Percentiles rank a stretch among this genome's conserved stretches.
phyloP scores from a whole-genome alignment of 441 rosid species.

The Croton setiger region DNA sequence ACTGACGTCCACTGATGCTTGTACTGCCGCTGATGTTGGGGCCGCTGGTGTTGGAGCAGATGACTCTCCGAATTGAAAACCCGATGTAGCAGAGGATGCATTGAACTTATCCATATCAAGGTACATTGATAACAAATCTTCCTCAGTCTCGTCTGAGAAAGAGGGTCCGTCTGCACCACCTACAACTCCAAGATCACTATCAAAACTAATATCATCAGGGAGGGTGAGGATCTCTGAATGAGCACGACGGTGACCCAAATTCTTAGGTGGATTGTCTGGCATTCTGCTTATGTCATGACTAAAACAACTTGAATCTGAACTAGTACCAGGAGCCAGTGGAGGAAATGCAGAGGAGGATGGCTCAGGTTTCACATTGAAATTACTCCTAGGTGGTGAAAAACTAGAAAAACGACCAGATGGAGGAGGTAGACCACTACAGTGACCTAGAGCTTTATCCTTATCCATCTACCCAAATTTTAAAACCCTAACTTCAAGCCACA shows the following conservation, averaged over 20 bases:
- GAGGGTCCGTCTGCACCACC: conserved; percentile 89
- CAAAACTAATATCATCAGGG: conserved; percentile 93
- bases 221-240: conserved; percentile 96
- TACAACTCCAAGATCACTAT: conserved; percentile 89
- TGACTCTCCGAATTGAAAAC: conserved; percentile 63
- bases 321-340: conserved; percentile 33
- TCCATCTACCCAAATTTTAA: conserved; percentile 43
- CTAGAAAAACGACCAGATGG: conserved; percentile 63
- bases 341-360: conserved; percentile 39
- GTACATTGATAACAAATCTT: conserved; percentile 81
- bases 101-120: conserved; percentile 94
- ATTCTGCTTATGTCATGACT: conserved; percentile 87
- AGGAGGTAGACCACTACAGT: conserved; percentile 54
- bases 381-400: conserved; percentile 39
- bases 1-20: conserved; percentile 26
- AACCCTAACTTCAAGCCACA: conserved; percentile 10
- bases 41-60: conserved; percentile 30
- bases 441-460: conserved; percentile 59
- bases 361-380: conserved; percentile 46
- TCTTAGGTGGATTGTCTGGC: conserved; percentile 90
- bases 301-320: conserved; percentile 50
- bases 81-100: conserved; percentile 67
- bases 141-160: conserved; percentile 89
- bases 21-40: conserved; percentile 18
- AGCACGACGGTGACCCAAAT: conserved; percentile 84